phyloP scores from a whole-genome alignment of 2,329 filamentous ascomycete genomes.

The Blumeriella jaapii region DNA sequence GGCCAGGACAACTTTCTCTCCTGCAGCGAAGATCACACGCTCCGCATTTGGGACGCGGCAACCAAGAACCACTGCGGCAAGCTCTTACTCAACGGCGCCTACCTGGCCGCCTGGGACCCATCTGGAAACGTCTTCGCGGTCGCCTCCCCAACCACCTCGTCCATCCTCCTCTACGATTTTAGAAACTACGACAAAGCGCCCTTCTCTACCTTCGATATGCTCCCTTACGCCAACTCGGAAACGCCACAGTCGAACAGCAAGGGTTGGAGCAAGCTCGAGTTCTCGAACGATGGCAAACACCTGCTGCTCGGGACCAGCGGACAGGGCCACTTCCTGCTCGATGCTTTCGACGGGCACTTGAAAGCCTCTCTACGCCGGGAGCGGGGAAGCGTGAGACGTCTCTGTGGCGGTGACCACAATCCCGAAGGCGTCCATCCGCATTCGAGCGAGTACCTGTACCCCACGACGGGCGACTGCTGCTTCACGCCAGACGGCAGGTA shows the following conservation, averaged over 20 bases:
- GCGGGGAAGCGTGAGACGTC: conserved; percentile 40
- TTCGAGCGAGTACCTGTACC: conserved; percentile 29
- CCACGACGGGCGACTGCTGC: conserved; percentile 67
- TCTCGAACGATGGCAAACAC: conserved; percentile 89
- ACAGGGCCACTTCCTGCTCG: conserved; percentile 79
- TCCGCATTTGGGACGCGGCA: conserved; percentile 75
- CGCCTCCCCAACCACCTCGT: conserved; percentile 67
- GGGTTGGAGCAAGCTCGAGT: conserved; percentile 86
- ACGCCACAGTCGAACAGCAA: conserved; percentile 38
- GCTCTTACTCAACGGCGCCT: conserved; percentile 68
- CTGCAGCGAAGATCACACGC: conserved; percentile 80
- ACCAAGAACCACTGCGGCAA: conserved; percentile 69
- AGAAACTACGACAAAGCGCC: conserved; percentile 89
- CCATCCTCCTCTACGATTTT: conserved; percentile 80
- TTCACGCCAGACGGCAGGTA: conserved; percentile 85
- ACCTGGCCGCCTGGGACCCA: conserved; percentile 81
- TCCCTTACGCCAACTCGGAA: conserved; percentile 42
- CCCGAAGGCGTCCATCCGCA: conserved; percentile 19
- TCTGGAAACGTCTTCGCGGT: conserved; percentile 87
- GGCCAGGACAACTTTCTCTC: conserved; percentile 86
- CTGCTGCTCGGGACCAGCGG: conserved; percentile 77
- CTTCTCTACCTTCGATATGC: conserved; percentile 73
- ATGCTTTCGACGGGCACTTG: conserved; percentile 76
- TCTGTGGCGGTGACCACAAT: conserved; percentile 40
- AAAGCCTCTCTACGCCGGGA: conserved; percentile 59